These are phyloP conservation scores for Lepiota venenata DNA, from an alignment of 768 basidiomycete species.

Conservation along the genomic window DNA sequence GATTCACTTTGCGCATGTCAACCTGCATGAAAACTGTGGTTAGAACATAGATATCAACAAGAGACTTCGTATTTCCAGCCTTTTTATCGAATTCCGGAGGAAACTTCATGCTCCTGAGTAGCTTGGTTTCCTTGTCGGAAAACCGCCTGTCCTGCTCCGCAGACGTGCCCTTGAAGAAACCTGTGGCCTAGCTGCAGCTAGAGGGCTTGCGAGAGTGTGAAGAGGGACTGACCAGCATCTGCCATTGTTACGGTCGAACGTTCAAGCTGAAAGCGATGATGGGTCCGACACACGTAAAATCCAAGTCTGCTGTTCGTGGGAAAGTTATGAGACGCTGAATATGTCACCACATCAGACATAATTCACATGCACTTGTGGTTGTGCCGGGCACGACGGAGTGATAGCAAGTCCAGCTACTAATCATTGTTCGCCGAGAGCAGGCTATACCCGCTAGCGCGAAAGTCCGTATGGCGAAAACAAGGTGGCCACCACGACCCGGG, in stretches of 20 bases:
- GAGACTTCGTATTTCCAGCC: conserved; percentile 32
- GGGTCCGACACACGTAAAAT: background rate
- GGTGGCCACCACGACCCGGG: too few species aligned
- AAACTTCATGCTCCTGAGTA: conserved; percentile 89
- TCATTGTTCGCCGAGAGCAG: too few species aligned
- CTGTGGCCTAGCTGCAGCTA: conserved; percentile 25
- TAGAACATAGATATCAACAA: background rate
- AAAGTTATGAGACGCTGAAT: too few species aligned
- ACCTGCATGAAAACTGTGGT: conserved; percentile 44
- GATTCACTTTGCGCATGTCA: conserved; percentile 93
- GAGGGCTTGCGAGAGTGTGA: too few species aligned
- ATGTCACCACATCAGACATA: too few species aligned
- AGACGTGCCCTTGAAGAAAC: conserved; percentile 89
- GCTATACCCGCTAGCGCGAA: too few species aligned
- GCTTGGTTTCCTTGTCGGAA: conserved; percentile 90
- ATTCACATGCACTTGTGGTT: too few species aligned
- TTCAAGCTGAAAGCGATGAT: background rate
- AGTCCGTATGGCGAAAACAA: too few species aligned
- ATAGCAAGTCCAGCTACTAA: too few species aligned
- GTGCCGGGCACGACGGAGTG: too few species aligned
- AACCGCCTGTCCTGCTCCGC: conserved; percentile 91
- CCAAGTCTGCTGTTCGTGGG: too few species aligned
- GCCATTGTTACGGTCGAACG: conserved; percentile 12
- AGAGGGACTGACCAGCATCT: conserved; percentile 14
- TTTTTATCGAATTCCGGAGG: conserved; percentile 88